Evolutionary conservation across 2,329 filamentous ascomycete genomes (phyloP), one percentile per base, ranked within the genome.

Genomic region (Diaporthe velutina): DNA sequence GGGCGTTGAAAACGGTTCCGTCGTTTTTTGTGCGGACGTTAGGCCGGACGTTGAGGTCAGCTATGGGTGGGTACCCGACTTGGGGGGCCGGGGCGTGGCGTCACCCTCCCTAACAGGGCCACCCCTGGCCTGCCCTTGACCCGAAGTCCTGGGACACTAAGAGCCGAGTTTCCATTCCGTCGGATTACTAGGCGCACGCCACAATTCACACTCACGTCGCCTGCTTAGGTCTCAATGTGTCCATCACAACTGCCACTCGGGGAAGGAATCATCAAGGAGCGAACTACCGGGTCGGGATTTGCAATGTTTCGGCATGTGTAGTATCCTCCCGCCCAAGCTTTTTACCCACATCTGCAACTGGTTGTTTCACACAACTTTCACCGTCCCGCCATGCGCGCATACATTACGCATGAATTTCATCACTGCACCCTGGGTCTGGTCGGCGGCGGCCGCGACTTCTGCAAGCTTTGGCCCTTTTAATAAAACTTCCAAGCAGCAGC

Each of bases 131-230:
- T 30, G 35, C 45, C 64, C 45, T 52, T 22, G 64, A 68, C 64
- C 64, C 64, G 64, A 68, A 68, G 33, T 68, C 13, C 64, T 68
- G 64, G 64, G 64, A 68, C 64, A 68, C 64, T 68, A 68, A 68
- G 64, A 68, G 45, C 45, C 45, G 64, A 68, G 64, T 68, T 68
- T 68, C 64, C 64, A 68, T 68, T 68, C 45, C 64, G 45, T 68
- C 64, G 64, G 64, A 68, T 68, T 68, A 68, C 64, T 68, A 68
- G 64, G 45, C 64, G 45, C 64, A 68, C 64, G 45, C 64, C 64
- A 68, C 64, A 52, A 50, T 25, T 35, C 64, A 64, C 38, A 33
- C n/a, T 30, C 60, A 48, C 10, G 38, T 64, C 42, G 28, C 28
- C 10, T 25, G 17, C 28, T 33, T 40, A 64, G 25, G 13, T 50